Evolutionary conservation across 345 rosid species (phyloP), one percentile per base, ranked within the genome.

Genomic region (Aquilaria yunnanensis): DNA sequence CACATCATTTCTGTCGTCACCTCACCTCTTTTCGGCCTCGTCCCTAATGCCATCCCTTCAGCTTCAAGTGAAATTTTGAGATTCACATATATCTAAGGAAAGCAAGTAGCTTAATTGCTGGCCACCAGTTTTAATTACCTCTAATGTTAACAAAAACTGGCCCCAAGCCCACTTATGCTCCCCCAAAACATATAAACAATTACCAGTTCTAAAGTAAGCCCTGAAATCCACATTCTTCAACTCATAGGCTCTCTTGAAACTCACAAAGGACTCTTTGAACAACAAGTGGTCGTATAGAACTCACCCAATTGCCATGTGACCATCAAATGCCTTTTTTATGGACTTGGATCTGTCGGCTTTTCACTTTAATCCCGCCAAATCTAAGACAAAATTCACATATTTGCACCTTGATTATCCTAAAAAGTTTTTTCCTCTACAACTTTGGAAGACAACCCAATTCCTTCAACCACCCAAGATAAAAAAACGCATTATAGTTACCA

Each of bases 401-500:
- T 88, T 93, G 37, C 83, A 85, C 45, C 93, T 80, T 0, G 92
- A 75, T 52, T 91, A 52, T 78, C 96, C 97, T 93, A 91, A 56
- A 78, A 76, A 41, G 86, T 63, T 68, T 91, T 84, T 62, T 83
- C 88, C 10, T 86, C 97, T 1, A 86, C 73, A 29, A 80, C 57
- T 50, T 86, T 91, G 29, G 88, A 48, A 3, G 91, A 81, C 0
- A 89, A 47, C 96, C 96, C 74, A 88, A 54, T 62, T 88, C 96
- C 74, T 91, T 74, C 2, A 94, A 91, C 97, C 96, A 91, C 0
- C 97, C 97, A 2, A 94, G 90, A 62, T 91, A 96, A 2, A 96
- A 91, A 60, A 64, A 80, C 2, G 92, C 67, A 73, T 91, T 96
- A 46, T 77, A 80, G 55, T 88, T 90, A 37, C 83, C 89, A 32